Percentiles rank a stretch among this genome's conserved stretches.
These are phyloP conservation scores for Colletotrichum magnum DNA, from an alignment of 2,329 filamentous ascomycete species.

Conservation along the genomic window DNA sequence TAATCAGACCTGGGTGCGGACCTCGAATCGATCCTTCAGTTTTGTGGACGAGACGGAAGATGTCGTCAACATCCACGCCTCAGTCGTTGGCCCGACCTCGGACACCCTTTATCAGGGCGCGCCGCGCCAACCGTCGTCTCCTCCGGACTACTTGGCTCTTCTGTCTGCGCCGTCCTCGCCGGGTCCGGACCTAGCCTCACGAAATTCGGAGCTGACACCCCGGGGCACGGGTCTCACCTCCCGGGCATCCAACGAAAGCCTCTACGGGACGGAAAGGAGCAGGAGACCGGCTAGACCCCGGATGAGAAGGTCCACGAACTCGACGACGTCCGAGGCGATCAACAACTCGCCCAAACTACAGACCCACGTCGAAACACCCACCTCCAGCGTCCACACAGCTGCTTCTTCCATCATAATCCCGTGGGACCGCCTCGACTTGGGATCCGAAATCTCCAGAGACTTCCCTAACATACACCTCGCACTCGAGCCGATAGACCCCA, in stretches of 20 bases:
- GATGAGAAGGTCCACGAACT: slow-evolving; percentile 9
- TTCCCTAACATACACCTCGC: slow-evolving; percentile 15
- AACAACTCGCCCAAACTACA: slow-evolving; percentile 11
- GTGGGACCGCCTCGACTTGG: slow-evolving; percentile 18
- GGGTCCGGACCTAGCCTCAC: background rate
- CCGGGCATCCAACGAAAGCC: slow-evolving; percentile 5
- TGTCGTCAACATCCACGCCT: slow-evolving; percentile 47
- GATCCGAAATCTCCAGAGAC: slow-evolving; percentile 4
- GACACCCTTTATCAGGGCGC: slow-evolving; percentile 3
- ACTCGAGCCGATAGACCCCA: slow-evolving; percentile 27
- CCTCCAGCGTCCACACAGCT: background rate
- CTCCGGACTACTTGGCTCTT: slow-evolving; percentile 18
- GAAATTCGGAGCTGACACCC: background rate
- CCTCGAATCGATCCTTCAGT: slow-evolving; percentile 45
- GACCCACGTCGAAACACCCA: slow-evolving; percentile 5
- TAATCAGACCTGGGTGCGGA: slow-evolving; percentile 47
- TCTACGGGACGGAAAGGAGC: background rate
- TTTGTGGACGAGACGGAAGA: slow-evolving; percentile 49
- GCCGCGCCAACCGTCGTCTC: slow-evolving; percentile 1
- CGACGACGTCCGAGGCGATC: background rate
- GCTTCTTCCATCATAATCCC: slow-evolving; percentile 16
- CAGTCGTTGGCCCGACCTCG: background rate
- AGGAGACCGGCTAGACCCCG: background rate
- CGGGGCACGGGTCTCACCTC: background rate
- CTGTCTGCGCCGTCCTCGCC: slow-evolving; percentile 25